Evolutionary conservation across 345 rosid species (phyloP).

Genomic region (Conringia planisiliqua): DNA sequence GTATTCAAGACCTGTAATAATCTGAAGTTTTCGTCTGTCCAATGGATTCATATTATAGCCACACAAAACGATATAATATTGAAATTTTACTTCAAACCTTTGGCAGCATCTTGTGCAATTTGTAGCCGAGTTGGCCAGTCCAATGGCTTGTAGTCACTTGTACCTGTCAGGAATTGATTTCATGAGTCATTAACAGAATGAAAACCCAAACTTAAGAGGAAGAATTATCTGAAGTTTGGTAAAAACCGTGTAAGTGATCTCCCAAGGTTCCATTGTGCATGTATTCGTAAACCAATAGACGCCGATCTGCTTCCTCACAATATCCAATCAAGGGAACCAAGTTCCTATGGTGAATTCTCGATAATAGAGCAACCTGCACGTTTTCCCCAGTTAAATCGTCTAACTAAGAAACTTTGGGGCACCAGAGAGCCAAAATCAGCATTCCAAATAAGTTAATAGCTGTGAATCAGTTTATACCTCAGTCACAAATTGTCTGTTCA

Average conservation of each 20-base stretch:
- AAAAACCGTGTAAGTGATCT: constrained; percentile 76
- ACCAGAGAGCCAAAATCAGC: not conserved
- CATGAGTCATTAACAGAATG: not conserved
- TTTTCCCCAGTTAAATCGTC: not conserved
- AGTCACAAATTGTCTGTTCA: constrained; percentile 84
- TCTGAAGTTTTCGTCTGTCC: constrained; percentile 39
- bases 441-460: not conserved
- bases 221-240: not conserved
- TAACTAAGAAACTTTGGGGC: not conserved
- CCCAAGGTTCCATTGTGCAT: constrained; percentile 95
- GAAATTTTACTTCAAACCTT: constrained; percentile 49
- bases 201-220: not conserved
- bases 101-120: constrained; percentile 91
- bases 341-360: constrained; percentile 96
- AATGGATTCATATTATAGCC: constrained; percentile 7
- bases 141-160: constrained; percentile 50
- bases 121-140: constrained; percentile 76
- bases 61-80: not conserved
- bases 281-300: constrained; percentile 81
- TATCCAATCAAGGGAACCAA: constrained; percentile 94
- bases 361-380: constrained; percentile 80
- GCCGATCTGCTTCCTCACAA: constrained; percentile 76
- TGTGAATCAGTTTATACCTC: constrained; percentile 47
- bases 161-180: constrained; percentile 43
- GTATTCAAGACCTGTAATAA: constrained; percentile 88